These are phyloP conservation scores for Dunaliella sp. DNA, from an alignment of 139 green algal species.

Conservation along the genomic window DNA sequence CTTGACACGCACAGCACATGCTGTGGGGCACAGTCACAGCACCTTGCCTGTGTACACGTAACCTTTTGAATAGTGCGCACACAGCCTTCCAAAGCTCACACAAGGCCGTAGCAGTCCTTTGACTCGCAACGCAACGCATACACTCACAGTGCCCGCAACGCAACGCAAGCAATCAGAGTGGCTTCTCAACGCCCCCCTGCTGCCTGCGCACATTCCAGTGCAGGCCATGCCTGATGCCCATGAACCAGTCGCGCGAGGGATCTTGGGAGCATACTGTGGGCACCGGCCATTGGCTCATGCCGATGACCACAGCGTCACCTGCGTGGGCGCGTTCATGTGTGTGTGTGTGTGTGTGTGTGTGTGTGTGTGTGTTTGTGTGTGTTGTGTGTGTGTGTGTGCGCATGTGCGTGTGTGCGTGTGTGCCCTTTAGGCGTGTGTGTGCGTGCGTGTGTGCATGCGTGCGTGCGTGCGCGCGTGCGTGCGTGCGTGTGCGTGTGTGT, in stretches of 20 bases:
- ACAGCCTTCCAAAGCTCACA: too few relatives aligned
- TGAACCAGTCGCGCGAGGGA: constrained; percentile 79
- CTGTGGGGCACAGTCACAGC: too few relatives aligned
- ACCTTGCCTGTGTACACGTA: too few relatives aligned
- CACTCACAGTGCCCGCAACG: too few relatives aligned
- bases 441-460: not conserved
- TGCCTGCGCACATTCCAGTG: constrained; percentile 69
- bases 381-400: not conserved
- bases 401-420: not conserved
- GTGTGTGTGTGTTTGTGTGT: not conserved
- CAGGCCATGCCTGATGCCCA: constrained; percentile 66
- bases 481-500: not conserved
- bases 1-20: too few relatives aligned
- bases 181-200: constrained; percentile 51
- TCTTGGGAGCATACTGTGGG: constrained; percentile 65
- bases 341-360: not conserved
- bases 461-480: not conserved
- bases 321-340: not conserved
- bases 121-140: too few relatives aligned
- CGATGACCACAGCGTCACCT: constrained; percentile 67
- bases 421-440: too few relatives aligned
- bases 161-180: too few relatives aligned
- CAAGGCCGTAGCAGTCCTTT: too few relatives aligned
- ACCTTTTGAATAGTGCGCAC: too few relatives aligned
- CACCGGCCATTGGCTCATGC: constrained; percentile 51